phyloP scores from a whole-genome alignment of 1,139 yeast species.

The Arxiozyma heterogenica region DNA sequence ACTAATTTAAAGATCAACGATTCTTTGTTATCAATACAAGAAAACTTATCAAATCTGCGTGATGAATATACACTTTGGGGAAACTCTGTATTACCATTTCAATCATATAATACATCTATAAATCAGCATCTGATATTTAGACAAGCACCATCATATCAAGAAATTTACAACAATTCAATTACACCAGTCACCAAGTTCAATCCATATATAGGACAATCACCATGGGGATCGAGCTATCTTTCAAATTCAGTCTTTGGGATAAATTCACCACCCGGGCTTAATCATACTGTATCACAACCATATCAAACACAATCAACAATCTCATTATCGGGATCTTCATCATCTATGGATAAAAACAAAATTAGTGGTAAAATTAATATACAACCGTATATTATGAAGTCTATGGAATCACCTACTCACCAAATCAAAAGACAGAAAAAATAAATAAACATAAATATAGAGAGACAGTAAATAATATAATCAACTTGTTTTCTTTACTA shows the following conservation, averaged over 20 bases:
- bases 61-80: not conserved
- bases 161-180: not conserved
- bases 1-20: not conserved
- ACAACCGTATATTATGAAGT: not conserved
- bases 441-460: too few relatives aligned
- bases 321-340: slow-evolving; percentile 2
- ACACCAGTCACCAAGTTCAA: slow-evolving; percentile 3
- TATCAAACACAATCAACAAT: not conserved
- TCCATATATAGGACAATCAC: slow-evolving; percentile 3
- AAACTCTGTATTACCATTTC: not conserved
- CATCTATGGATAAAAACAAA: not conserved
- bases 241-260: not conserved
- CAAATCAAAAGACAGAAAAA: not conserved
- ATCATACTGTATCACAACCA: not conserved
- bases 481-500: too few relatives aligned
- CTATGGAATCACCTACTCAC: not conserved
- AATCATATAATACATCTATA: not conserved
- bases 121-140: not conserved
- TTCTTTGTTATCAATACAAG: not conserved
- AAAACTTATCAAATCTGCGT: not conserved
- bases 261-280: not conserved
- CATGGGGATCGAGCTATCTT: slow-evolving; percentile 1
- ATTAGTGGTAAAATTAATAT: not conserved
- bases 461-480: too few relatives aligned
- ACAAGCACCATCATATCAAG: not conserved